phyloP scores from a whole-genome alignment of 2,329 filamentous ascomycete species.

The Sordariomycetes sp. region DNA sequence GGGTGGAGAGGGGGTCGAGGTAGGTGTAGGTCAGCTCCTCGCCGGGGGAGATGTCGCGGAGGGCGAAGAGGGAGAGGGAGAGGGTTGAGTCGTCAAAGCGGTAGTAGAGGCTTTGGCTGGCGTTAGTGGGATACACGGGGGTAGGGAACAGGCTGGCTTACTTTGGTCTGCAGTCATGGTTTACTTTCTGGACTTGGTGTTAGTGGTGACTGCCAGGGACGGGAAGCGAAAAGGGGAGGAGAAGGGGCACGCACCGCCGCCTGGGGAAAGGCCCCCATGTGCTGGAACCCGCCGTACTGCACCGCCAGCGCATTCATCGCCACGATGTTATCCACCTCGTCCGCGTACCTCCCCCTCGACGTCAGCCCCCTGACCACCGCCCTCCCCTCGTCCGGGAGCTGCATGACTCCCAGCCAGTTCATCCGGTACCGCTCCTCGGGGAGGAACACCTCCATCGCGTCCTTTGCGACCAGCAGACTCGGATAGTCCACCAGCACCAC shows the following conservation, averaged over 20 bases:
- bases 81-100: slow-evolving; percentile 6
- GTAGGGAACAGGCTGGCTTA: neutral
- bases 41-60: slow-evolving; percentile 1
- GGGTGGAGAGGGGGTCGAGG: slow-evolving; percentile 1
- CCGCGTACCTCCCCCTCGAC: neutral
- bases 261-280: neutral
- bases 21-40: slow-evolving; percentile 6
- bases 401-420: slow-evolving; percentile 4
- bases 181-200: slow-evolving; percentile 3
- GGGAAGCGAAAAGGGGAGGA: neutral
- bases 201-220: neutral
- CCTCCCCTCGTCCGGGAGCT: slow-evolving; percentile 1
- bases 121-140: neutral
- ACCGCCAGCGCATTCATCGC: slow-evolving; percentile 4
- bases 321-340: slow-evolving; percentile 5
- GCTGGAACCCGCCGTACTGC: neutral
- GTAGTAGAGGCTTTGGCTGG: slow-evolving; percentile 3
- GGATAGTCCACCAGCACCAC: slow-evolving; percentile 4
- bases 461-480: neutral
- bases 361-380: neutral
- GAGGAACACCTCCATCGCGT: slow-evolving; percentile 1
- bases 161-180: slow-evolving; percentile 6
- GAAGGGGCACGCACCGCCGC: slow-evolving; percentile 1
- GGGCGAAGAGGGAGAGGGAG: slow-evolving; percentile 3
- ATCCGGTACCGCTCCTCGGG: slow-evolving; percentile 4